Evolutionary conservation across 192 early-diverging fungal species (phyloP).

Genomic region (Coemansia sp.): DNA sequence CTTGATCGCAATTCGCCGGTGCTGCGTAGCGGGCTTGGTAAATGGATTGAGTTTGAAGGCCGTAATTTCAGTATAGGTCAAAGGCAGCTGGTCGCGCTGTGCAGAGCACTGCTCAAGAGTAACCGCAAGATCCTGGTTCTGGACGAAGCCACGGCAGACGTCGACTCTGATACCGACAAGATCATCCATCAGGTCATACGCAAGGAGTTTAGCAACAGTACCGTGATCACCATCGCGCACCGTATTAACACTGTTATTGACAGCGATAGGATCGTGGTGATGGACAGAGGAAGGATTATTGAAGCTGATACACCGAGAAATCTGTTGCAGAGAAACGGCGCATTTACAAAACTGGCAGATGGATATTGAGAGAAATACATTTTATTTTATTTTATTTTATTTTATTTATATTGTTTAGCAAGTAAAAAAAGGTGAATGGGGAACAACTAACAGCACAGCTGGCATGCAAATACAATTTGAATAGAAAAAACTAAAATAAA

Average conservation of each 20-base stretch:
- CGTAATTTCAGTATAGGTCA: conserved; percentile 47
- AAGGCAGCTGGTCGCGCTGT: conserved; percentile 62
- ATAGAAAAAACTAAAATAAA: too few relatives aligned
- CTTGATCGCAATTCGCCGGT: conserved; percentile 5
- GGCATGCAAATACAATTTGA: too few relatives aligned
- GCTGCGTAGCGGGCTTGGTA: conserved; percentile 16
- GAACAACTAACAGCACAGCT: too few relatives aligned
- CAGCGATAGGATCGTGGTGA: conserved; percentile 67
- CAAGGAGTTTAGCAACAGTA: conserved; percentile 47
- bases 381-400: too few relatives aligned
- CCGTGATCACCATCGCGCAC: conserved; percentile 66
- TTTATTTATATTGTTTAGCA: background rate
- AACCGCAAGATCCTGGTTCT: conserved; percentile 59
- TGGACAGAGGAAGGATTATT: conserved; percentile 43
- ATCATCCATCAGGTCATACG: conserved; percentile 21
- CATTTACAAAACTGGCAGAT: background rate
- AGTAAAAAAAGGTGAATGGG: background rate
- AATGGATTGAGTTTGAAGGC: conserved; percentile 19
- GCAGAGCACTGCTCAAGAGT: conserved; percentile 54
- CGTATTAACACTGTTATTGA: conserved; percentile 65
- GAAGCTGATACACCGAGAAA: conserved; percentile 6
- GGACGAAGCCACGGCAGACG: conserved; percentile 67
- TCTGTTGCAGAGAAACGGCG: background rate
- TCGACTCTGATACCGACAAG: conserved; percentile 39
- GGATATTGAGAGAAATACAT: background rate